A percentile compares a stretch with the other conserved stretches of the same genome.
Evolutionary conservation across 345 rosid genomes (phyloP).

Genomic region (Boechera divaricarpa): DNA sequence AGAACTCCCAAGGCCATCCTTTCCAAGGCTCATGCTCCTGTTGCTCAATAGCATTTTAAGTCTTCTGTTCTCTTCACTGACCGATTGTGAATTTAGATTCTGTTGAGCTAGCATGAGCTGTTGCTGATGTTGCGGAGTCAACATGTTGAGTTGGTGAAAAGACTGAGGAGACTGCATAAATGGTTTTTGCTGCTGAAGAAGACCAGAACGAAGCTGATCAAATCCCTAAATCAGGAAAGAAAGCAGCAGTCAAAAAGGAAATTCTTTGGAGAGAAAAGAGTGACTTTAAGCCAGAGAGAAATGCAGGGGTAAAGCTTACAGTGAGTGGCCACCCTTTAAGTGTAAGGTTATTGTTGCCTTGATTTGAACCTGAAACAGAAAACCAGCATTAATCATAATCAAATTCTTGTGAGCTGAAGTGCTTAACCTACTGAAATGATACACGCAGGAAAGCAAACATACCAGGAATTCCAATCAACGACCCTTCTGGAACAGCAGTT

Average conservation of each 20-base stretch:
- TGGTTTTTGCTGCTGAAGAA: constrained; percentile 86
- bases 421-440: constrained; percentile 22
- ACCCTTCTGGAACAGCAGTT: constrained; percentile 86
- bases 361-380: constrained; percentile 79
- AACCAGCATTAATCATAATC: constrained; percentile 17
- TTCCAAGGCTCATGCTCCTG: constrained; percentile 66
- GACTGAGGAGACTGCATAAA: constrained; percentile 90
- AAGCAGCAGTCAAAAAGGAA: constrained; percentile 22
- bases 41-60: constrained; percentile 72
- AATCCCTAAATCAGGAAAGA: constrained; percentile 57
- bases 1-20: constrained; percentile 76
- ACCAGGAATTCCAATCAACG: constrained; percentile 94
- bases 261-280: constrained; percentile 16
- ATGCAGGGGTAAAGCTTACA: constrained; percentile 53
- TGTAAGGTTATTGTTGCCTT: constrained; percentile 84
- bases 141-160: constrained; percentile 88
- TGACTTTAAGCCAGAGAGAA: constrained; percentile 6
- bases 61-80: constrained; percentile 78
- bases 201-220: constrained; percentile 74
- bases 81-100: constrained; percentile 79
- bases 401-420: constrained; percentile 21
- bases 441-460: constrained; percentile 38
- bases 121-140: constrained; percentile 92
- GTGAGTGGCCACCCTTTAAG: constrained; percentile 97
- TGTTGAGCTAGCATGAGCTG: constrained; percentile 94